These are phyloP conservation scores for Xylaria arbuscula DNA, from an alignment of 2,329 filamentous ascomycete species.

Conservation along the genomic window DNA sequence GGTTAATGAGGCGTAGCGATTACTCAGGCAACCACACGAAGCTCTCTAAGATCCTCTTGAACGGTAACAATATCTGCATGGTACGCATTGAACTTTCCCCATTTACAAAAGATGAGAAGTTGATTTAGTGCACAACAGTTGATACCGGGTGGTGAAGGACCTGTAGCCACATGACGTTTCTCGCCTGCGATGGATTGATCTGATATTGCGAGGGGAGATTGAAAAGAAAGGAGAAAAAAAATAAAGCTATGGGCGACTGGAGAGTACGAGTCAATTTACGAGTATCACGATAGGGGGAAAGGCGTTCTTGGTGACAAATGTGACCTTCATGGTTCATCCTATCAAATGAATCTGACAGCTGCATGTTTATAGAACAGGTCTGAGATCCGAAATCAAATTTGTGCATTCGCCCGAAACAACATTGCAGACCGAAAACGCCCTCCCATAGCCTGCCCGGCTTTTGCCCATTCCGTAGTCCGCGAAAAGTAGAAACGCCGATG, in stretches of 20 bases:
- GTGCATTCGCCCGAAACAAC: constrained; percentile 10
- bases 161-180: constrained; percentile 54
- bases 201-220: neutral
- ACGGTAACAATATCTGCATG: constrained; percentile 99
- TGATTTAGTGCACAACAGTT: constrained; percentile 61
- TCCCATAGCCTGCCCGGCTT: constrained; percentile 29
- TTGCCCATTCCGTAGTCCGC: constrained; percentile 28
- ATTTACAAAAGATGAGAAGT: neutral
- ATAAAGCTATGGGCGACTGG: neutral
- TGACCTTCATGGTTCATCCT: constrained; percentile 19
- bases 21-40: constrained; percentile 89
- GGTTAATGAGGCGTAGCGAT: constrained; percentile 70
- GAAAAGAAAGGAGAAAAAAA: no score
- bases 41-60: constrained; percentile 92
- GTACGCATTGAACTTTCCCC: constrained; percentile 61
- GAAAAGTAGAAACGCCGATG: constrained; percentile 28
- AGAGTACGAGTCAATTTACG: constrained; percentile 17
- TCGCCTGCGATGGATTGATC: neutral
- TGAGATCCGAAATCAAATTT: constrained; percentile 24
- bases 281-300: constrained; percentile 27
- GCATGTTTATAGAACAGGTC: constrained; percentile 22
- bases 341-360: constrained; percentile 24
- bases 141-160: constrained; percentile 82
- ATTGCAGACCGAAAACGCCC: constrained; percentile 35
- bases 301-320: constrained; percentile 25